Evolutionary conservation across 371 early-diverging fungal species (phyloP).

Genomic region (Actinomucor elegans): DNA sequence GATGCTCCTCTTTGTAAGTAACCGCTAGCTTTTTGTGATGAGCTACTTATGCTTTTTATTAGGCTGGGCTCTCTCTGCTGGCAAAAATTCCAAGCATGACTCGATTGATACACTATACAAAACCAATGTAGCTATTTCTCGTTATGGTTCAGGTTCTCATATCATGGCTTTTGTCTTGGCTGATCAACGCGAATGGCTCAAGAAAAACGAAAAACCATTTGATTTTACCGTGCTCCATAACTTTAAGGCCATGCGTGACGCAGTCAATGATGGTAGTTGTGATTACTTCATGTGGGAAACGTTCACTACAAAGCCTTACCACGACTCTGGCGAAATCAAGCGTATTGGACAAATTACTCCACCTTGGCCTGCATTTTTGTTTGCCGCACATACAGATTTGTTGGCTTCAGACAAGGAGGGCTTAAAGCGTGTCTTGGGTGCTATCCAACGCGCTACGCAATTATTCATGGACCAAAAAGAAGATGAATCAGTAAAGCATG

Average conservation of each 20-base stretch:
- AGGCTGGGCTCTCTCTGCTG: slow-evolving; percentile 76
- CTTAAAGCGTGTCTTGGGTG: slow-evolving; percentile 38
- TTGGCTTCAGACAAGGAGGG: slow-evolving; percentile 25
- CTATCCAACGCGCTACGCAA: slow-evolving; percentile 45
- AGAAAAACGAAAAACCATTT: slow-evolving; percentile 35
- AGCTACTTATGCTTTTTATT: too few species aligned
- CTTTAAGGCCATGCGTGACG: slow-evolving; percentile 73
- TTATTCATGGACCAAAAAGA: slow-evolving; percentile 53
- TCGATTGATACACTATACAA: slow-evolving; percentile 61
- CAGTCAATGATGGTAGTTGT: slow-evolving; percentile 56
- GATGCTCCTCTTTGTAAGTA: slow-evolving; percentile 74
- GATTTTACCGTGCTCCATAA: slow-evolving; percentile 67
- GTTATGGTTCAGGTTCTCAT: slow-evolving; percentile 82
- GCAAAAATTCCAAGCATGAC: slow-evolving; percentile 44
- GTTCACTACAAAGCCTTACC: slow-evolving; percentile 83
- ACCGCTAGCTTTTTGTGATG: too few species aligned
- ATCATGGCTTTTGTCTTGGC: slow-evolving; percentile 83
- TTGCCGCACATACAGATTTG: slow-evolving; percentile 66
- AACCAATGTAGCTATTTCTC: slow-evolving; percentile 70
- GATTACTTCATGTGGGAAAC: slow-evolving; percentile 91
- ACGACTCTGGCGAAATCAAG: slow-evolving; percentile 68
- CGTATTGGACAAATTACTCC: slow-evolving; percentile 77
- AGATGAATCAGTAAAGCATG: slow-evolving; percentile 52
- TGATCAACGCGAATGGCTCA: slow-evolving; percentile 70
- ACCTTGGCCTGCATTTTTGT: slow-evolving; percentile 89